Evolutionary conservation across 495 filamentous ascomycete species (phyloP).

Genomic region (Xeromyces bisporus): DNA sequence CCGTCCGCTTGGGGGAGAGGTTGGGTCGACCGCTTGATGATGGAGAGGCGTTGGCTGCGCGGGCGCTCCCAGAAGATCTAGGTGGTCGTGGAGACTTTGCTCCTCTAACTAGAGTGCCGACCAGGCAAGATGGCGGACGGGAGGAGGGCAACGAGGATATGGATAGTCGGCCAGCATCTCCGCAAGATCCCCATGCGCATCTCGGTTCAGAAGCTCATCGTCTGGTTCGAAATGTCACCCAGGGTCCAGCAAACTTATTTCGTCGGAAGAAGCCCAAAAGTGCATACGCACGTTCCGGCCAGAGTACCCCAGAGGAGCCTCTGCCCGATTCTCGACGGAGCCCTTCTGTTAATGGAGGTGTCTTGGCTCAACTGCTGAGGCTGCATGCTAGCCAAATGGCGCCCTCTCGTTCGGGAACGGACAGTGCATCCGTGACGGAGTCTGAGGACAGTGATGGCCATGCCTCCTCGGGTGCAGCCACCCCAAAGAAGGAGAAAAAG

Average conservation of each 20-base stretch:
- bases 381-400: conserved; percentile 17
- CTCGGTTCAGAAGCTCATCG: conserved; percentile 26
- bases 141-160: conserved; percentile 11
- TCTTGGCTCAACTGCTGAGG: conserved; percentile 24
- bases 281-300: conserved; percentile 23
- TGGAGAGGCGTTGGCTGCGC: conserved; percentile 19
- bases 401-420: conserved; percentile 10
- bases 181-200: conserved; percentile 3
- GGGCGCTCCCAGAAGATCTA: conserved; percentile 19
- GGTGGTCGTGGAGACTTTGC: conserved; percentile 7
- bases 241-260: conserved; percentile 12
- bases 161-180: not conserved
- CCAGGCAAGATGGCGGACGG: conserved; percentile 5
- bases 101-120: conserved; percentile 10
- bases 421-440: conserved; percentile 21
- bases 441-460: conserved; percentile 24
- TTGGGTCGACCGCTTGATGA: conserved; percentile 25
- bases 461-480: conserved; percentile 20
- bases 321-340: conserved; percentile 10
- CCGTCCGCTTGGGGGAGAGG: conserved; percentile 15
- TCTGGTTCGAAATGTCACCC: conserved; percentile 25
- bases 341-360: conserved; percentile 17
- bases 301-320: conserved; percentile 25
- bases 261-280: conserved; percentile 15
- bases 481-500: conserved; percentile 17